Percentiles rank a stretch among this genome's conserved stretches.
These are phyloP conservation scores for Apiotrichum laibachii DNA, from an alignment of 1,284 basidiomycete genomes.

Conservation along the genomic window DNA sequence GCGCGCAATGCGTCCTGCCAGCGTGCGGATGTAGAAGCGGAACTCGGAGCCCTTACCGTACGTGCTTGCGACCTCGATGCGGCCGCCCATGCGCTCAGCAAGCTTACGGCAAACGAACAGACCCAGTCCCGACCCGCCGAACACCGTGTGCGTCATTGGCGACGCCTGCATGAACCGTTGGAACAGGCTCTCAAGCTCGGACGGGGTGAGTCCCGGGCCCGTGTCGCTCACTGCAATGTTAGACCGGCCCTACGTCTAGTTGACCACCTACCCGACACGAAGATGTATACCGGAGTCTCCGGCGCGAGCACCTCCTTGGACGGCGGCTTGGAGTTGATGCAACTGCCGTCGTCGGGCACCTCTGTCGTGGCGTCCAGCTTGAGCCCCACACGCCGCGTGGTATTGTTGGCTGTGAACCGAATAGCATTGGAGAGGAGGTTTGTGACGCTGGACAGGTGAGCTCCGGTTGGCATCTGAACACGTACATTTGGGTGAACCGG, in stretches of 20 bases:
- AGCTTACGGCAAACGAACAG: slow-evolving; percentile 38
- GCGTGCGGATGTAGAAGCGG: slow-evolving; percentile 47
- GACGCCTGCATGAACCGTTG: slow-evolving; percentile 34
- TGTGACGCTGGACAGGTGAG: slow-evolving; percentile 19
- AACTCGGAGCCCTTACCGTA: slow-evolving; percentile 44
- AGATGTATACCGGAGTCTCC: slow-evolving; percentile 22
- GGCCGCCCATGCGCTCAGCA: slow-evolving; percentile 44
- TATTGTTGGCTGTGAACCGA: slow-evolving; percentile 39
- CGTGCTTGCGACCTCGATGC: slow-evolving; percentile 44
- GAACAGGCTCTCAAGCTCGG: slow-evolving; percentile 29
- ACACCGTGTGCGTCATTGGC: slow-evolving; percentile 29
- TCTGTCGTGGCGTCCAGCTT: slow-evolving; percentile 33
- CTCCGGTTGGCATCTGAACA: background rate
- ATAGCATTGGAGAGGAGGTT: slow-evolving; percentile 49
- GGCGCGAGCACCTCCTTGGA: slow-evolving; percentile 3
- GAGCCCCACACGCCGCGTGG: slow-evolving; percentile 29
- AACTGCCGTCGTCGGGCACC: slow-evolving; percentile 15
- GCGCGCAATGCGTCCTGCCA: background rate
- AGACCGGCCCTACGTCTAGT: too few relatives aligned
- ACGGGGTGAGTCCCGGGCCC: slow-evolving; percentile 29
- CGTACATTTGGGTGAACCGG: slow-evolving; percentile 44
- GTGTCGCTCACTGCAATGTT: slow-evolving; percentile 26
- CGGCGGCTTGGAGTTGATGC: background rate
- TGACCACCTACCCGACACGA: slow-evolving; percentile 4
- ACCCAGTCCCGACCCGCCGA: slow-evolving; percentile 40